Evolutionary conservation across 2,329 filamentous ascomycete species (phyloP), one percentile per base, ranked within the genome.

Genomic region (Ceratocystis diversiconidia): DNA sequence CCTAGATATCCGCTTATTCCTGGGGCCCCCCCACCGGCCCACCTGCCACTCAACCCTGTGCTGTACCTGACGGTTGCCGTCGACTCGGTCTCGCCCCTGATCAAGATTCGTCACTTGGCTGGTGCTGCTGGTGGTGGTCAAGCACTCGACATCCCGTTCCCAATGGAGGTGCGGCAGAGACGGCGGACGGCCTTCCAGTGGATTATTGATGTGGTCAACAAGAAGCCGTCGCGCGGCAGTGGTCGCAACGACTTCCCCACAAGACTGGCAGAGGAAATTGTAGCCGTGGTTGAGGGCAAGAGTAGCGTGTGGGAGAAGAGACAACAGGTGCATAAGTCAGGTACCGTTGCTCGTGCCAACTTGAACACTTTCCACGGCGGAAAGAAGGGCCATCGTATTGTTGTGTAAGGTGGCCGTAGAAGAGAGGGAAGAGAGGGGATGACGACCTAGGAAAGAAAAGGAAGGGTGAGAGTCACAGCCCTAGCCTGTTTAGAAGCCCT

Each of bases 51-150:
- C 41, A 89, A 96, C 75, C 94, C 94, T 1, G 81, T 95, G 65
- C 82, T 89, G 65, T 99, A 97, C 78, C 85, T 99, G 61, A 90
- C 88, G 12, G 81, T 95, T 41, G 91, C 92, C 41, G 86, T 99
- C 72, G 94, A 99, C 79, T 95, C 90, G 8, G 87, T 99, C 28
- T 90, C 92, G 1, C 94, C 94, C 8, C 82, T 99, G 17, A 79
- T 99, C 72, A 87, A 88, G 70, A 86, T 99, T 72, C 84, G 85
- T 65, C 82, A 82, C 68, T 82, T 90, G 71, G 85, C 85, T 72
- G 91, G 90, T 70, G 83, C 88, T 44, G 89, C 88, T 0, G 92
- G 92, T 76, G 94, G 94, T 78, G 94, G 94, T 75, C 82, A 84
- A 44, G 83, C 90, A 12, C 82, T 96, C 67, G 90, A 92, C 65